Evolutionary conservation across 768 basidiomycete genomes (phyloP), one percentile per base, ranked within the genome.

Genomic region (Holtermannia corniformis): DNA sequence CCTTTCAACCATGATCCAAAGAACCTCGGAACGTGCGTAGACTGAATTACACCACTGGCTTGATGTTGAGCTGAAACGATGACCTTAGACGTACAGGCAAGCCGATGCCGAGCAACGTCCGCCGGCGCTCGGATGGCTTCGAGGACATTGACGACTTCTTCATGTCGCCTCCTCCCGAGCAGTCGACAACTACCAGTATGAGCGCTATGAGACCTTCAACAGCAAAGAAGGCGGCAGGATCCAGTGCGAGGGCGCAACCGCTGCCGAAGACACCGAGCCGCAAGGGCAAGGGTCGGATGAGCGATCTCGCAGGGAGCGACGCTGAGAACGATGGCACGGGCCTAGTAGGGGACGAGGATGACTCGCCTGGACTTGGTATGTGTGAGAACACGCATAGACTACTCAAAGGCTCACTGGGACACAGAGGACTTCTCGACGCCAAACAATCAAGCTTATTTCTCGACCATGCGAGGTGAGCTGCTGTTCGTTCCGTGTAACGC

Each of bases 91-190:
- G 61, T 0, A 66, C 73, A 7, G 68, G 70, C 19, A 57, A 60
- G 16, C 37, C 51, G 4, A 71, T 73, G 55, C 73, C 73, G 4
- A 61, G 54, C 2, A 55, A 65, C 37, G 65, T 73, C 2, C 62
- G 54, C 1, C 58, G 65, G 4, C 55, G 60, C 27, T 59, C 51
- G 1, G 66, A 69, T 11, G 75, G 75, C 0, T 70, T 72, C 52
- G 74, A 76, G 51, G 68, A 71, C 49, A 54, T 67, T 21, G 60
- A 58, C 28, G 63, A 50, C 13, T 75, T 72, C 65, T 73, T 75
- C 63, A 37, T 51, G 5, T 62, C 60, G 0, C 64, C 71, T 3
- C 55, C 26, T 3, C 27, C 40, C 12, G 51, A 21, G 25, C 43
- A 14, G 14, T 37, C 20, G 23, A 4, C 16, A 47, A 40, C 43